Percentiles rank a stretch among this genome's conserved stretches.
These are phyloP conservation scores for Stachybotrys chlorohalonatus DNA, from an alignment of 2,329 filamentous ascomycete genomes.

Conservation along the genomic window DNA sequence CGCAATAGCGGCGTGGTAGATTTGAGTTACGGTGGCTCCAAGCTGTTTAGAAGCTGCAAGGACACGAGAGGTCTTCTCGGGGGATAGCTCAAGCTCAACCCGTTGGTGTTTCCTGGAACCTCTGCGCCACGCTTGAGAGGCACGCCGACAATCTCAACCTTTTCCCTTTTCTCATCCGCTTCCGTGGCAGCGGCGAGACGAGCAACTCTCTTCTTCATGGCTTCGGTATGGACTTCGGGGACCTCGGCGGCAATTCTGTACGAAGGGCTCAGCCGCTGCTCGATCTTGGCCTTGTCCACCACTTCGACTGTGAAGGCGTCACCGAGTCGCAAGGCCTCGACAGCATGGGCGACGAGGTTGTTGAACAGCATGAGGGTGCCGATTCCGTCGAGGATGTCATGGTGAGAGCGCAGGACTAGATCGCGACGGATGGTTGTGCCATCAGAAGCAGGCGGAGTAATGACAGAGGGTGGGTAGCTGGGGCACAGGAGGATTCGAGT, in stretches of 20 bases:
- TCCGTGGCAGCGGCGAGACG: conserved; percentile 3
- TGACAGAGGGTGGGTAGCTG: conserved; percentile 20
- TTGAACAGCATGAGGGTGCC: conserved; percentile 25
- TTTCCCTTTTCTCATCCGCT: conserved; percentile 1
- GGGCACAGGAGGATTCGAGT: conserved; percentile 23
- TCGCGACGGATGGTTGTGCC: conserved; percentile 11
- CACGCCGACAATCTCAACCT: conserved; percentile 3
- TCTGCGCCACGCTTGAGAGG: conserved; percentile 9
- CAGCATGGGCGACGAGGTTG: conserved; percentile 14
- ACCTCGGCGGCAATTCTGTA: conserved; percentile 4
- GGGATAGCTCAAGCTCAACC: conserved; percentile 8
- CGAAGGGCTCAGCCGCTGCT: conserved; percentile 5
- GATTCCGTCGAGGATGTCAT: conserved; percentile 30
- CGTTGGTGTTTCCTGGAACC: conserved; percentile 15
- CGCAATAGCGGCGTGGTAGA: conserved; percentile 22
- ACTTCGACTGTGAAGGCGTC: conserved; percentile 4
- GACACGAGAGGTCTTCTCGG: conserved; percentile 8
- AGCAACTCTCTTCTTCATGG: not conserved
- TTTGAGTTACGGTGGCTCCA: conserved; percentile 18
- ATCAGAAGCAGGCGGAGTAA: conserved; percentile 6
- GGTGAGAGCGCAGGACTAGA: conserved; percentile 24
- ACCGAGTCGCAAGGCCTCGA: conserved; percentile 10
- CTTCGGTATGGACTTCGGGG: not conserved
- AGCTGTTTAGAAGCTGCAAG: conserved; percentile 7
- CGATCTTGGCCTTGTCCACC: conserved; percentile 11